phyloP scores from a whole-genome alignment of 305 asterid genomes.

The Fraxinus ornus region DNA sequence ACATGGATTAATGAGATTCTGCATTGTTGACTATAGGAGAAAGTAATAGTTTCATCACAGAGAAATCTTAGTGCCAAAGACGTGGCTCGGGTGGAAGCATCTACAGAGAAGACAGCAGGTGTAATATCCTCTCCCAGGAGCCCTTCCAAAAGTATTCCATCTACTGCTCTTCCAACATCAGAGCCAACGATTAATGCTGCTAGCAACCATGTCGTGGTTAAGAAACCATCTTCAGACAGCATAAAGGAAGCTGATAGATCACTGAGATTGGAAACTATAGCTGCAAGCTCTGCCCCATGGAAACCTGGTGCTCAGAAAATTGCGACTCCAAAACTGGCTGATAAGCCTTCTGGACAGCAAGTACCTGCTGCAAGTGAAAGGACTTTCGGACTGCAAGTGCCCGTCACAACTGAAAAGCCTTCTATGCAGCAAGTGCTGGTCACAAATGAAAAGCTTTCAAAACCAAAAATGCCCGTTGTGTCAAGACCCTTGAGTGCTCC shows the following conservation, averaged over 20 bases:
- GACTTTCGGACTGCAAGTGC: conserved; percentile 19
- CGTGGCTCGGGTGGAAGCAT: conserved; percentile 27
- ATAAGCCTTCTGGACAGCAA: not conserved
- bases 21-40: conserved; percentile 48
- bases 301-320: conserved; percentile 41
- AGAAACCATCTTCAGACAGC: conserved; percentile 40
- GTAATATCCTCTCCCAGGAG: conserved; percentile 43
- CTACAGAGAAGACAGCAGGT: conserved; percentile 30
- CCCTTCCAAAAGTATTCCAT: conserved; percentile 43
- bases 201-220: not conserved
- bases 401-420: not conserved
- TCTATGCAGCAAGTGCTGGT: conserved; percentile 14
- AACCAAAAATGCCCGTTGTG: conserved; percentile 37
- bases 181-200: conserved; percentile 35
- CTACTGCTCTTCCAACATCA: conserved; percentile 26
- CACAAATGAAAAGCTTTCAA: conserved; percentile 39
- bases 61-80: conserved; percentile 34
- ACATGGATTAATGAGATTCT: not conserved
- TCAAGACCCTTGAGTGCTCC: conserved; percentile 90
- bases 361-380: conserved; percentile 17
- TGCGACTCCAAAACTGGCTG: conserved; percentile 31
- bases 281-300: conserved; percentile 34
- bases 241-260: conserved; percentile 46
- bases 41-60: conserved; percentile 35
- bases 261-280: conserved; percentile 23